Percentiles rank a stretch among this genome's conserved stretches.
These are phyloP conservation scores for Lojkania enalia DNA, from an alignment of 2,329 filamentous ascomycete genomes.

Conservation along the genomic window DNA sequence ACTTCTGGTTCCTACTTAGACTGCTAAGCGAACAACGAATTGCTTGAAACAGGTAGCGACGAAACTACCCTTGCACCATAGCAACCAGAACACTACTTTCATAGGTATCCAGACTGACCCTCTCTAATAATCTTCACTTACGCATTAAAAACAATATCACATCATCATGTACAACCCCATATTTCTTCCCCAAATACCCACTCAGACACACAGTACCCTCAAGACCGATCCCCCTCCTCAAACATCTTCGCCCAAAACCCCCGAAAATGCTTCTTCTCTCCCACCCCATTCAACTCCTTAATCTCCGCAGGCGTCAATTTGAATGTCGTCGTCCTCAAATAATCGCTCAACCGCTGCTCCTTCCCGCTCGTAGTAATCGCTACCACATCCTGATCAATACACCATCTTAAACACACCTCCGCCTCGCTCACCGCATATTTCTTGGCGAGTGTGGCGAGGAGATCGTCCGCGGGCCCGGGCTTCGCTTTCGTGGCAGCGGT, in stretches of 20 bases:
- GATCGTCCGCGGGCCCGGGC: constrained; percentile 59
- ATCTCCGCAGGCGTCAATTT: constrained; percentile 63
- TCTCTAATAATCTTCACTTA: too few species aligned
- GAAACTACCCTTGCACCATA: too few species aligned
- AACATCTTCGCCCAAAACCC: constrained; percentile 62
- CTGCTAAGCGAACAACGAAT: too few species aligned
- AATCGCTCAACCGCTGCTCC: constrained; percentile 62
- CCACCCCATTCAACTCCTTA: constrained; percentile 52
- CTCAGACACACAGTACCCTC: constrained; percentile 13
- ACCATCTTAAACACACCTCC: constrained; percentile 63
- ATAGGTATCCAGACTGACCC: too few species aligned
- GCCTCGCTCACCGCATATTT: constrained; percentile 64
- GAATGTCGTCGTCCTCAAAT: constrained; percentile 60
- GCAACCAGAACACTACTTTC: too few species aligned
- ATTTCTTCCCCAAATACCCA: background rate
- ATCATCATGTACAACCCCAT: too few species aligned
- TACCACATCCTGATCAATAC: constrained; percentile 62
- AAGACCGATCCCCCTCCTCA: constrained; percentile 56
- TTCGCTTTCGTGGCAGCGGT: constrained; percentile 58
- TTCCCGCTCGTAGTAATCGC: constrained; percentile 64
- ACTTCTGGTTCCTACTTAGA: too few species aligned
- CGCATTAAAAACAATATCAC: too few species aligned
- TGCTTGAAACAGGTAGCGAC: too few species aligned
- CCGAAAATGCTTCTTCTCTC: constrained; percentile 64
- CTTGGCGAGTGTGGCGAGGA: constrained; percentile 56